phyloP scores from a whole-genome alignment of 768 basidiomycete species.

The Nevesoporus exiguus region DNA sequence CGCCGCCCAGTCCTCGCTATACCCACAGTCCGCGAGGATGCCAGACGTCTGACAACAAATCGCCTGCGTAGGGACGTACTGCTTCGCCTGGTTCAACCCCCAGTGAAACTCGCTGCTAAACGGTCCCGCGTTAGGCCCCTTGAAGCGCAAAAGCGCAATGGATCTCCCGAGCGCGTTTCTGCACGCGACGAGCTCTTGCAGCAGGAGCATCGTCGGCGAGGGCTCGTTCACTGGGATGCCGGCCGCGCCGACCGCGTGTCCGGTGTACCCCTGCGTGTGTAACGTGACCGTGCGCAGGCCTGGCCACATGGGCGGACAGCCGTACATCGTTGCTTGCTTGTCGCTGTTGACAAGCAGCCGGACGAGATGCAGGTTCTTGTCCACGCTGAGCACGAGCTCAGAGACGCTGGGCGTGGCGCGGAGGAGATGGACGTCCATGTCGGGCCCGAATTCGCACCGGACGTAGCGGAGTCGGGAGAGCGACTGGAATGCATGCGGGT shows the following conservation, averaged over 20 bases:
- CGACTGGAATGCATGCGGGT: slow-evolving; percentile 29
- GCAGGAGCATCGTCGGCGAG: slow-evolving; percentile 28
- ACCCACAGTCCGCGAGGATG: slow-evolving; percentile 28
- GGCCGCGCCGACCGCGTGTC: slow-evolving; percentile 11
- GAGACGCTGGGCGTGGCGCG: slow-evolving; percentile 31
- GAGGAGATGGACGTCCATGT: slow-evolving; percentile 32
- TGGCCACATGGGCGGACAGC: slow-evolving; percentile 30
- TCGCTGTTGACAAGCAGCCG: slow-evolving; percentile 34
- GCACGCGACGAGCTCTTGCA: slow-evolving; percentile 26
- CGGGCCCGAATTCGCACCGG: slow-evolving; percentile 30
- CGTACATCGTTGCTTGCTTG: slow-evolving; percentile 30
- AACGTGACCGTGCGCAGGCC: slow-evolving; percentile 25
- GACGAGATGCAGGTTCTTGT: slow-evolving; percentile 28
- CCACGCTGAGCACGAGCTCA: slow-evolving; percentile 31
- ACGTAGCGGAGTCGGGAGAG: slow-evolving; percentile 28
- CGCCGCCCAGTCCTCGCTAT: slow-evolving; percentile 27
- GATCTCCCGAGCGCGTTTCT: slow-evolving; percentile 22
- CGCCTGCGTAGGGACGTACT: slow-evolving; percentile 24
- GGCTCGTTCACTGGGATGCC: slow-evolving; percentile 30
- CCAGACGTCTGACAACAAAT: slow-evolving; percentile 20
- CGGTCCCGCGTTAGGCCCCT: slow-evolving; percentile 28
- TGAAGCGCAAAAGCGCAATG: slow-evolving; percentile 24
- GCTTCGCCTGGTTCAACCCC: slow-evolving; percentile 26
- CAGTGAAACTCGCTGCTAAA: slow-evolving; percentile 31
- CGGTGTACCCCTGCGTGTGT: slow-evolving; percentile 29